phyloP scores from a whole-genome alignment of 805 yeast genomes.

The Ogataea salicorniae region DNA sequence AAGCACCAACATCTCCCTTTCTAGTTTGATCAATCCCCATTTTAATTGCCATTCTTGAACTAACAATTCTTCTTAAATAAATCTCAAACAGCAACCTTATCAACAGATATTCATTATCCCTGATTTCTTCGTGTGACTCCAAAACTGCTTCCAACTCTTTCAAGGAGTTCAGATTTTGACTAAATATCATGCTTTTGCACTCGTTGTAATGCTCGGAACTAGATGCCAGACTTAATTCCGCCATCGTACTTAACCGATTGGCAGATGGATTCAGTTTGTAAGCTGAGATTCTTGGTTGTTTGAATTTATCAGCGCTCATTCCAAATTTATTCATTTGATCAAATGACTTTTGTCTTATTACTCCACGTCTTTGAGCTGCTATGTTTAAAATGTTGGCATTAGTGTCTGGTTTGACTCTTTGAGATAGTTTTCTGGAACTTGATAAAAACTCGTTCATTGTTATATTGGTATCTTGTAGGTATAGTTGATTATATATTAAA shows the following conservation, averaged over 20 bases:
- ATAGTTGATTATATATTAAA: conserved; percentile 6
- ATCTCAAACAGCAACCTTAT: conserved; percentile 26
- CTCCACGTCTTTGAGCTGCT: neutral
- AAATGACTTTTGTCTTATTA: conserved; percentile 5
- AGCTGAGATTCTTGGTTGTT: conserved; percentile 4
- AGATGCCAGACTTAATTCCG: conserved; percentile 26
- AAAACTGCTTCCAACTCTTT: conserved; percentile 10
- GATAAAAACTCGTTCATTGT: conserved; percentile 9
- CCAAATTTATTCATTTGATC: conserved; percentile 10
- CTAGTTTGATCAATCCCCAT: conserved; percentile 22
- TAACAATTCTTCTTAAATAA: conserved; percentile 28
- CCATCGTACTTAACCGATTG: conserved; percentile 18
- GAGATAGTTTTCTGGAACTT: neutral
- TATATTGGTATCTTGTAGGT: conserved; percentile 13
- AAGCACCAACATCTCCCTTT: conserved; percentile 21
- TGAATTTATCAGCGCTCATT: conserved; percentile 5
- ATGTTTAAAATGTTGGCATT: no score
- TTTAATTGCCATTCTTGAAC: conserved; percentile 26
- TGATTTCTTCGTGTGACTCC: conserved; percentile 13
- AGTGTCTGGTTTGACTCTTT: neutral
- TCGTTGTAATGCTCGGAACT: conserved; percentile 20
- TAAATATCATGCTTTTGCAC: conserved; percentile 16
- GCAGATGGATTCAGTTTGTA: conserved; percentile 7
- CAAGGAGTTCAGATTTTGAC: conserved; percentile 13
- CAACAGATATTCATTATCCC: conserved; percentile 21